Conservation (phyloP, 2,329 filamentous ascomycete species). For the Ophiostoma perfectum region DNA sequence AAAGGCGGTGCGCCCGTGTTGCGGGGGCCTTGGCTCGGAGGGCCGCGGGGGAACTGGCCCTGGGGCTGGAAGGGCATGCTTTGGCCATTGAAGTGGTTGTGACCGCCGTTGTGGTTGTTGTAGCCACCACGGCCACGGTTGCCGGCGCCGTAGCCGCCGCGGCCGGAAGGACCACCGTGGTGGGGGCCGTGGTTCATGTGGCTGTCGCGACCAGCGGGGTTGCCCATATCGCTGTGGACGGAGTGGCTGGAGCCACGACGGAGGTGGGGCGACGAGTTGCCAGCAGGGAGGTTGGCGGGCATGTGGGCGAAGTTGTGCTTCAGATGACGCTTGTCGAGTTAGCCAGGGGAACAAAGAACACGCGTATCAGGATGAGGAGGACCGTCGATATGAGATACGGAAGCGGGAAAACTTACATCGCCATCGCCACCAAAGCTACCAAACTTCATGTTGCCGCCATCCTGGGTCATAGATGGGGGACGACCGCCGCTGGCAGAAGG, state of each 20-base stretch:
- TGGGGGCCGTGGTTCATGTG: slow-evolving; percentile 57
- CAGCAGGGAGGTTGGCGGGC: slow-evolving; percentile 36
- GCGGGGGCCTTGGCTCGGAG: slow-evolving; percentile 44
- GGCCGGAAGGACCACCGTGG: slow-evolving; percentile 54
- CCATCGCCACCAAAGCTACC: slow-evolving; percentile 78
- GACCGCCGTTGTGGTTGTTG: slow-evolving; percentile 35
- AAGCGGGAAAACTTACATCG: slow-evolving; percentile 54
- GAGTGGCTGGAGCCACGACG: slow-evolving; percentile 85
- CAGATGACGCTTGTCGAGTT: slow-evolving; percentile 55
- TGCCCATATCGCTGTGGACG: slow-evolving; percentile 63
- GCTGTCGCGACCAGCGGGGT: slow-evolving; percentile 55
- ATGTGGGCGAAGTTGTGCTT: slow-evolving; percentile 54
- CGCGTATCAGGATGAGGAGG: background rate
- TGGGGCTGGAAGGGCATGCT: slow-evolving; percentile 40
- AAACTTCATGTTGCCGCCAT: slow-evolving; percentile 67
- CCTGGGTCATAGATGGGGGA: slow-evolving; percentile 70
- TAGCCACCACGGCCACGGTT: slow-evolving; percentile 47
- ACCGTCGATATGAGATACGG: background rate
- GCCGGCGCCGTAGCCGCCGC: slow-evolving; percentile 48
- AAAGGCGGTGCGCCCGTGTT: slow-evolving; percentile 44
- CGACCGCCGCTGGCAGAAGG: slow-evolving; percentile 78
- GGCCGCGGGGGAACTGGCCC: slow-evolving; percentile 36
- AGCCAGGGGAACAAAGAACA: slow-evolving; percentile 20
- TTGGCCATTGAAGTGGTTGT: slow-evolving; percentile 45
- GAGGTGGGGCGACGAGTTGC: slow-evolving; percentile 58